Evolutionary conservation across 2,329 filamentous ascomycete species (phyloP), one percentile per base, ranked within the genome.

Genomic region (Diaporthe caulivora): DNA sequence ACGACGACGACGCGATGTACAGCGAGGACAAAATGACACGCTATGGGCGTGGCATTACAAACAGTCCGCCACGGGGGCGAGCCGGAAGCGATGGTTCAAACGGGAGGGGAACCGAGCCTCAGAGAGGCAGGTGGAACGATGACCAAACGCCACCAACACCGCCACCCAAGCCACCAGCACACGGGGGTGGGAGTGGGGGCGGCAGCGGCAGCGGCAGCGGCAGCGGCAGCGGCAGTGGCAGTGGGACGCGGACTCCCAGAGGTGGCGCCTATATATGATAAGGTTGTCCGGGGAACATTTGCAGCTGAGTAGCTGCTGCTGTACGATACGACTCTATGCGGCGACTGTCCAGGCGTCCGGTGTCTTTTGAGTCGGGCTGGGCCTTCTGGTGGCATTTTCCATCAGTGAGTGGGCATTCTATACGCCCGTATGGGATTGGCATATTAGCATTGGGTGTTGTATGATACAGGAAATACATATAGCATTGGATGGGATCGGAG

Each of bases 1-100:
- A 80, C 44, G 80, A 81, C 40, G 77, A 77, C 31, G 79, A 79
- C 47, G 73, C 77, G n/a, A 75, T 75, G 15, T 80, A 79, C 49
- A 58, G 74, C 8, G 80, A 83, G 34, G 79, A 81, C 47, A 82
- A 82, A 76, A 74, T 77, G 68, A 69, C 76, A 34, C 80, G 80
- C 24, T 86, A 86, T 51, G 85, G 85, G 1, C 83, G 84, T 31
- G 84, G 83, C 15, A 85, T 86, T 70, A 87, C 85, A 4, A 75
- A 76, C 26, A 82, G 79, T 49, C 79, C 82, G 54, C 81, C 83
- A 6, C 76, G 80, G 64, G 70, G 73, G 5, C 49, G 55, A 37
- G 17, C 47, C 21, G 64, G 70, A 18, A 78, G 78, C 44, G 78
- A 78, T 26, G 77, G 76, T 60, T 73, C 72, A n/a, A 76, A 79